Base-by-base conservation (phyloP, 306 rosid genomes). In the Ceratonia siliqua region DNA sequence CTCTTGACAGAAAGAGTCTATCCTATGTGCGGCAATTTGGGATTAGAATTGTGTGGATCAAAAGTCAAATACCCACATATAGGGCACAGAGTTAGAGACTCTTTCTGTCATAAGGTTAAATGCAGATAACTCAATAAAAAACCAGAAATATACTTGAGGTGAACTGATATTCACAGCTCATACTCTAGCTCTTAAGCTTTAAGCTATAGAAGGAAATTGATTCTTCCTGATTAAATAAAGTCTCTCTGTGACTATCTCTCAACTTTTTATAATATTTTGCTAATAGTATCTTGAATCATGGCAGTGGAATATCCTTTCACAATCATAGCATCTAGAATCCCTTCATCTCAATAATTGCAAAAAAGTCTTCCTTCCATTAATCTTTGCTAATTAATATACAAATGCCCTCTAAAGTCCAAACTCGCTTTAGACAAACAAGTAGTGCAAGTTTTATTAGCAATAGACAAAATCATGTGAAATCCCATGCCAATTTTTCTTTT, bases 261-360 rank as follows among this genome's bases (percentile, higher is more conserved):
- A 33, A 49, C 27, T 36, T 68, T 63, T n/a, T 41, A n/a, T 32
- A 18, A 49, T 57, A 20, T 36, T 62, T 35, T 18, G 15, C 1
- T n/a, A 59, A 17, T 4, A 21, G 72, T 13, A 39, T 41, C 76
- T 50, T 41, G 50, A 49, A 50, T 42, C 45, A 35, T 38, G 53
- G 20, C 22, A 5, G 13, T 12, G 42, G 77, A 35, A 75, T 79
- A 79, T 80, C 54, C 59, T 50, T 58, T 21, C 11, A 67, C 35
- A 27, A 5, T 4, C 62, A 56, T 22, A 18, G 59, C 63, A 8
- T 62, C 46, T 17, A 13, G 62, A 8, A 17, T 57, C 17, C 48
- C 20, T 58, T 32, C 43, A 57, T 58, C 68, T 41, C 21, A 48
- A 65, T 66, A 27, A 36, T 36, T 5, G 2, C 70, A 46, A 45